A percentile compares a stretch with the other conserved stretches of the same genome.
Evolutionary conservation across 352 stramenopile genomes (phyloP).

Genomic region (Pythium graminicola): DNA sequence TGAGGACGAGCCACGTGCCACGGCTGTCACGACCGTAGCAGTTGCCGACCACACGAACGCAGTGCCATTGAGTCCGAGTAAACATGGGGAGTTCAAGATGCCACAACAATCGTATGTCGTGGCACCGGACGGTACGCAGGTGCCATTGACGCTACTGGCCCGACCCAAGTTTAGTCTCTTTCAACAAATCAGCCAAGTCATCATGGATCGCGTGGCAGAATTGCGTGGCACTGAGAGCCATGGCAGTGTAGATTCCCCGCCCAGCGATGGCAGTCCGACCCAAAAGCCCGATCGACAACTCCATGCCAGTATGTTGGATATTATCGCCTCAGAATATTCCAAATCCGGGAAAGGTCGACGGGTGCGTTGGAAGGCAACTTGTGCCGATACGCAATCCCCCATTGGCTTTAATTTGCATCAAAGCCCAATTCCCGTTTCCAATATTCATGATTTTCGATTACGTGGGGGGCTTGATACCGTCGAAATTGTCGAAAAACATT

Average conservation of each 20-base stretch:
- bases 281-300: slow-evolving; percentile 44
- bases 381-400: slow-evolving; percentile 57
- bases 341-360: slow-evolving; percentile 7
- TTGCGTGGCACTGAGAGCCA: slow-evolving; percentile 25
- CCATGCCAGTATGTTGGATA: slow-evolving; percentile 60
- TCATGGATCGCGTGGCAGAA: slow-evolving; percentile 59
- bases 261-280: slow-evolving; percentile 37
- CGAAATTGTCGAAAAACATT: slow-evolving; percentile 56
- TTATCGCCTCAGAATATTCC: slow-evolving; percentile 19
- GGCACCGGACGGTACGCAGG: slow-evolving; percentile 11
- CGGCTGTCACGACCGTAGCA: neutral
- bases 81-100: too few species aligned
- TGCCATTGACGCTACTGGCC: slow-evolving; percentile 55
- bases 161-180: slow-evolving; percentile 87
- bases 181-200: slow-evolving; percentile 65
- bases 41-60: slow-evolving; percentile 7
- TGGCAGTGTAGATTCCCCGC: slow-evolving; percentile 14
- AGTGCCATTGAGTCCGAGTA: neutral
- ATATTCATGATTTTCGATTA: slow-evolving; percentile 62
- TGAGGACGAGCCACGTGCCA: slow-evolving; percentile 18
- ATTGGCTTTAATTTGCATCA: slow-evolving; percentile 70
- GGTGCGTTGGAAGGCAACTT: slow-evolving; percentile 49
- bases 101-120: slow-evolving; percentile 4
- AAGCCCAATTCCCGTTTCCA: slow-evolving; percentile 44
- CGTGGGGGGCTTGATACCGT: slow-evolving; percentile 50